Evolutionary conservation across 2,329 filamentous ascomycete genomes (phyloP), one percentile per base, ranked within the genome.

Genomic region (Diaporthe amygdali): DNA sequence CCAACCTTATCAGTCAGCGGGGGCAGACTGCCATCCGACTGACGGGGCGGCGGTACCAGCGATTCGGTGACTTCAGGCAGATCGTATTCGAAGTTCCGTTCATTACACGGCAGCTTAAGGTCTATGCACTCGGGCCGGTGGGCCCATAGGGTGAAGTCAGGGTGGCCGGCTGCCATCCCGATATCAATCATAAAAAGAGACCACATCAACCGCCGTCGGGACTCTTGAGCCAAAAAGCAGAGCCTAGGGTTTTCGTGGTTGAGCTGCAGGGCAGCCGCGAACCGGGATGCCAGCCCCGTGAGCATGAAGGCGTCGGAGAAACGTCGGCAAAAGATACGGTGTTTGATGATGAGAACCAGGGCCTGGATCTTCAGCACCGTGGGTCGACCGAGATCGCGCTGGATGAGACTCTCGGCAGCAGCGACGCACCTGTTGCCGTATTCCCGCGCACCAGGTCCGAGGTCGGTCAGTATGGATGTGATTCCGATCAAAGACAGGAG

Each of bases 31-130:
- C 84, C 82, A 20, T 82, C 80, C 1, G 84, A 80, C 7, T 83
- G 81, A 0, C 85, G 83, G 0, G 77, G 77, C 1, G 84, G 82
- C 30, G 78, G 77, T 20, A 85, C 81, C n/a, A 89, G 83, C 61
- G 83, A 82, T 71, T 89, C 87, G 9, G 87, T 88, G 5, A 82
- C 81, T 75, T 90, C 87, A 6, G 87, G 86, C 1, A 89, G 82
- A 76, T 89, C 87, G 73, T 89, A 89, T 76, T 90, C 88, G 69
- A 86, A 86, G 71, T 85, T 85, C 2, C 83, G 82, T 76, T 87
- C 85, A 74, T 86, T 86, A 75, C 84, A 87, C 0, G 85, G 85
- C 14, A 86, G 81, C 71, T 86, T 83, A 55, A 87, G 81, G 69
- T 82, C 82, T 73, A 87, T 81, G 12, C 78, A 77, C 59, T 84